phyloP scores from a whole-genome alignment of 176 grass and related monocot genomes.

The Rhipidocladum racemiflorum region DNA sequence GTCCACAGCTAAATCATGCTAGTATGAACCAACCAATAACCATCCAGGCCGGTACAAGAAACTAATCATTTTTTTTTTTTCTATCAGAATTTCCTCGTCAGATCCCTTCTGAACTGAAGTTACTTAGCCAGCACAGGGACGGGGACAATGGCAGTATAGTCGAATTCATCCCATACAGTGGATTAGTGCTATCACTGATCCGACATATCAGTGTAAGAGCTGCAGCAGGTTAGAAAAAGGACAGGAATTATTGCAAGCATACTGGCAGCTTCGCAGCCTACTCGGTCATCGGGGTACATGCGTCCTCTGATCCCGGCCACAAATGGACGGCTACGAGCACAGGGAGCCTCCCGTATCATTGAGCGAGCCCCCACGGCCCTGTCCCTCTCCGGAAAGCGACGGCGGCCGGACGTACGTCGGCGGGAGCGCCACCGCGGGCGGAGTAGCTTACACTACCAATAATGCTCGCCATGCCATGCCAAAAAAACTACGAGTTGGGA shows the following conservation, averaged over 20 bases:
- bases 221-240: neutral
- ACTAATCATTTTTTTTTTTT: too few species aligned
- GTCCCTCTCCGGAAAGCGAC: neutral
- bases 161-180: neutral
- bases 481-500: neutral
- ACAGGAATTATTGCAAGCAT: neutral
- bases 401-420: too few species aligned
- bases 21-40: neutral
- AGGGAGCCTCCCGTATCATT: neutral
- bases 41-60: too few species aligned
- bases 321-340: neutral
- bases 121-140: too few species aligned
- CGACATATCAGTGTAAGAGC: neutral
- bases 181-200: neutral
- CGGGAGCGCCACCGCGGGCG: neutral
- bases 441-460: neutral
- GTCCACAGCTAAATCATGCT: too few species aligned
- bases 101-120: too few species aligned
- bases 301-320: neutral
- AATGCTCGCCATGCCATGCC: neutral
- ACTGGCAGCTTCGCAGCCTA: neutral
- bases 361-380: neutral
- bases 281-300: neutral
- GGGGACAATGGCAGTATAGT: too few species aligned
- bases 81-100: too few species aligned